Base-by-base conservation (phyloP, 139 green algal genomes). In the Volvox africanus region DNA sequence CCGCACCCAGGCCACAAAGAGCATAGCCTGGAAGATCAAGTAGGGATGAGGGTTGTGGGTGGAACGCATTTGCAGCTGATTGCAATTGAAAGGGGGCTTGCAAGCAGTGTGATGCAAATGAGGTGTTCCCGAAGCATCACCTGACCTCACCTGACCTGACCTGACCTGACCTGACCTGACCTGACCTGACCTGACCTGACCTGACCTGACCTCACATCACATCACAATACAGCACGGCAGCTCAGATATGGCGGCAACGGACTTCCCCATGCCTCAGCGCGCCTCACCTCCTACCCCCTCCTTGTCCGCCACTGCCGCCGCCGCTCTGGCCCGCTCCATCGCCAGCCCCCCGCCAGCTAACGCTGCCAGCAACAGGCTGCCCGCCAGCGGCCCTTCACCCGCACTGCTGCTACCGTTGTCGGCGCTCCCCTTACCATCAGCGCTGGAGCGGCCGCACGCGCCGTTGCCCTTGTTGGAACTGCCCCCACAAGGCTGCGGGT, bases 1-100 rank as follows among this genome's bases (percentile, higher is more conserved):
- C 96, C 13, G 95, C 96, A 67, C 94, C 95, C 85, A 98, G 94
- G 1, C 95, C 96, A n/a, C 90, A 92, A 22, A 97, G 61, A 20
- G 93, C 93, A 55, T 95, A 95, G 22, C 96, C 96, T 92, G 91
- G 20, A 26, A 68, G 78, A 36, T 35, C 12, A 16, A 24, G 16
- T 44, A 5, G 19, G 9, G 78, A 36, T 11, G 78, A 33, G 78
- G 78, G 78, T 68, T 28, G 65, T 73, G 65, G 16, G 16, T 2
- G 24, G 65, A 73, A 12, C 9, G 24, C 65, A 73, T 73, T 73
- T 2, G 11, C 65, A 73, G 18, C 16, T 84, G 33, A 9, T 55
- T 9, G 9, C 44, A 55, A 9, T 55, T 9, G 44, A 9, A 9
- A 55, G 44, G 5, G 9, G 44, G 5, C 44, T 55, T 55, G 44